A percentile compares a stretch with the other conserved stretches of the same genome.
phyloP scores from a whole-genome alignment of 805 yeast genomes.

The Cyberlindnera samutprakarnensis region DNA sequence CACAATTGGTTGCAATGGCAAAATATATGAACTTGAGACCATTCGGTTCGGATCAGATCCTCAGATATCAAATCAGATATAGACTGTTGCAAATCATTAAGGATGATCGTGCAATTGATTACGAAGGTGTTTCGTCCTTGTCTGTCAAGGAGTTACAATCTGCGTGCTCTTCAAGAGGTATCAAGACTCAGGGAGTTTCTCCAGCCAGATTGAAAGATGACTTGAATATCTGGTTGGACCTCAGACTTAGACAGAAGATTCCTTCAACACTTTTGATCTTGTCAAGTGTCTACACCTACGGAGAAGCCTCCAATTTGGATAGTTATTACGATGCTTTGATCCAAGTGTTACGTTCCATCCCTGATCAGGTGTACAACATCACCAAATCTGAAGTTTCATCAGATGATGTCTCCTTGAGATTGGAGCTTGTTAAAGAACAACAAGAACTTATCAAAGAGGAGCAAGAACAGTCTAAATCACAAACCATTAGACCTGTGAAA shows the following conservation, averaged over 20 bases:
- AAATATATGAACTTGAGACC: conserved; percentile 87
- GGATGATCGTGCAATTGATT: conserved; percentile 87
- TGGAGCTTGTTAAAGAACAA: conserved; percentile 71
- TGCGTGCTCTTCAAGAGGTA: conserved; percentile 94
- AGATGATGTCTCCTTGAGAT: conserved; percentile 50
- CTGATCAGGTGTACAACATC: conserved; percentile 92
- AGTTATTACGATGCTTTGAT: conserved; percentile 78
- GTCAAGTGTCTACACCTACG: conserved; percentile 85
- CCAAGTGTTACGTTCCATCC: conserved; percentile 82
- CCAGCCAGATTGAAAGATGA: conserved; percentile 81
- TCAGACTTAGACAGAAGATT: conserved; percentile 81
- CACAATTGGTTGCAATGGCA: conserved; percentile 88
- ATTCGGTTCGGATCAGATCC: conserved; percentile 85
- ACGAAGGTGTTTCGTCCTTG: conserved; percentile 86
- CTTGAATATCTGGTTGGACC: conserved; percentile 78
- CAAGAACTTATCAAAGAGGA: conserved; percentile 82
- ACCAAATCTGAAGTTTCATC: conserved; percentile 83
- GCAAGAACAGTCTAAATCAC: conserved; percentile 64
- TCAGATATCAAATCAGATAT: conserved; percentile 91
- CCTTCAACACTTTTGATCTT: conserved; percentile 86
- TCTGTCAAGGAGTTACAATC: conserved; percentile 72
- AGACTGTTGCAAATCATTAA: conserved; percentile 83
- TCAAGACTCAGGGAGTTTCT: conserved; percentile 68
- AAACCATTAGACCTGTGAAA: conserved; percentile 18
- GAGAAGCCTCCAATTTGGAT: conserved; percentile 44